Base-by-base conservation (phyloP, 2,329 filamentous ascomycete species). In the Aspergillaceae sp. region DNA sequence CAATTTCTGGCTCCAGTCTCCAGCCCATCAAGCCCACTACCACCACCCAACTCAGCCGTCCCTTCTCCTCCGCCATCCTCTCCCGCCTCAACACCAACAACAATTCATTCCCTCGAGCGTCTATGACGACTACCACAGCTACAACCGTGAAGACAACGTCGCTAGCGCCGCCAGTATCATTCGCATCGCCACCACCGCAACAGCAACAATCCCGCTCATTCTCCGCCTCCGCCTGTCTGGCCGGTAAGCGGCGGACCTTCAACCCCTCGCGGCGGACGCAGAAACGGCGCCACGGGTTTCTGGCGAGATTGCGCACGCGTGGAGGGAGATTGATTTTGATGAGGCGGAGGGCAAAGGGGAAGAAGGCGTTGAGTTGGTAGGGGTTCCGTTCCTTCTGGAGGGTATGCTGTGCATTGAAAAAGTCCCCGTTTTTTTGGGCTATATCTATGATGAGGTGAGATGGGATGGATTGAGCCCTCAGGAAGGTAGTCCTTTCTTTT, bases 221-320 rank as follows among this genome's bases (percentile, higher is more conserved):
- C 60, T 74, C 72, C 4, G 63, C 70, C 10, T 67, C 69, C 44
- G 63, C 70, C 5, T 59, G 62, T 2, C 63, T 74, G 4, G 65
- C 60, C 40, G 70, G 59, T 28, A 67, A 65, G 42, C 71, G 79
- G 51, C 65, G 74, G 47, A 83, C 80, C 37, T 82, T 73, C 57
- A 76, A 77, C 46, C 78, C 79, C 7, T 79, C 74, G 43, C 76
- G 81, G 51, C 59, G 74, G 40, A 76, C 81, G 37, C 71, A 80
- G 60, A 83, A 83, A 67, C 70, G 80, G 51, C 71, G 79, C 55
- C 76, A 80, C 64, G 79, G 79, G 2, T 83, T 80, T 56, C 58
- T 83, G 49, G 66, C 73, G 7, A 63, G 80, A 55, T 52, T 79
- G 50, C 68, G 69, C 57, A 71, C 70, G 26, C 71, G 73, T 57